A percentile compares a stretch with the other conserved stretches of the same genome.
Conservation (phyloP, 2,329 filamentous ascomycete species). For the Pseudopithomyces chartarum region DNA sequence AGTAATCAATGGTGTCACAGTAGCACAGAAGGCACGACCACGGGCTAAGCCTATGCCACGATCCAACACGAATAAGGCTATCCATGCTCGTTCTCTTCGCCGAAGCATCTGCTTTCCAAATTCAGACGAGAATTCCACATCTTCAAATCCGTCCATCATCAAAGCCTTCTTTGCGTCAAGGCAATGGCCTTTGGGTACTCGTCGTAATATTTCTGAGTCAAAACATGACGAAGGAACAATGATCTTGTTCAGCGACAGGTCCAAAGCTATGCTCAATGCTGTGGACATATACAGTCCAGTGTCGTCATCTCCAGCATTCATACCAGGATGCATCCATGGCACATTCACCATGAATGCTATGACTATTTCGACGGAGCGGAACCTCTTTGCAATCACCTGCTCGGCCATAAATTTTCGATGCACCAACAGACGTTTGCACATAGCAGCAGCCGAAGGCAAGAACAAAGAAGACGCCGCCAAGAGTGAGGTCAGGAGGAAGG, state of each 20-base stretch:
- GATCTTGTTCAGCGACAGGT: conserved; percentile 72
- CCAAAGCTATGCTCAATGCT: conserved; percentile 70
- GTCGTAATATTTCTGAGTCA: conserved; percentile 51
- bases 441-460: conserved; percentile 64
- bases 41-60: conserved; percentile 74
- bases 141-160: conserved; percentile 69
- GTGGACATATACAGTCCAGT: conserved; percentile 73
- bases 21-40: conserved; percentile 70
- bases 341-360: conserved; percentile 77
- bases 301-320: conserved; percentile 72
- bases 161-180: conserved; percentile 70
- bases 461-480: conserved; percentile 72
- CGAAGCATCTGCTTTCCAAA: conserved; percentile 66
- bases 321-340: conserved; percentile 73
- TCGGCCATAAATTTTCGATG: conserved; percentile 68
- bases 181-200: conserved; percentile 68
- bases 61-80: conserved; percentile 74
- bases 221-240: conserved; percentile 61
- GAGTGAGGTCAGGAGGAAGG: conserved; percentile 74
- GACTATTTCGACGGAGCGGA: conserved; percentile 74
- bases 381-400: conserved; percentile 64
- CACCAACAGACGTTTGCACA: conserved; percentile 68
- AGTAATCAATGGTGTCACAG: conserved; percentile 67
- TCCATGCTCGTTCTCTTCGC: conserved; percentile 70
- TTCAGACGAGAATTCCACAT: conserved; percentile 65